A percentile compares a stretch with the other conserved stretches of the same genome.
Evolutionary conservation across 2,329 filamentous ascomycete species (phyloP).

Genomic region (Diaporthe ampelina): DNA sequence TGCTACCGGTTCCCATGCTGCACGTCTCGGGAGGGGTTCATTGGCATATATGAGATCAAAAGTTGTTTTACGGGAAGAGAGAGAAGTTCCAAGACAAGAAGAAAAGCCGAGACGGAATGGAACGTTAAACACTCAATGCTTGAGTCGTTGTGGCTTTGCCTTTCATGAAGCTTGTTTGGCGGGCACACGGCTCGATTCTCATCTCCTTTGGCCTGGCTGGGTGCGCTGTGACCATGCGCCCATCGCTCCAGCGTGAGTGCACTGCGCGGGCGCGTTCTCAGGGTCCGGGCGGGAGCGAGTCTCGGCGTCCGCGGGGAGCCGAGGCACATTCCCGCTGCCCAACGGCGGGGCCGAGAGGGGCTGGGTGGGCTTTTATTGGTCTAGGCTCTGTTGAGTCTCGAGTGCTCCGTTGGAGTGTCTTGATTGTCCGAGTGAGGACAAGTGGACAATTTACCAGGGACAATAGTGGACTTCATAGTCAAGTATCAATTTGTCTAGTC

Average conservation of each 20-base stretch:
- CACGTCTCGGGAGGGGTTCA: background rate
- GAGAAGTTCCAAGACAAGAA: background rate
- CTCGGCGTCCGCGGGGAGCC: slow-evolving; percentile 17
- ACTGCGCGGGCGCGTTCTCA: background rate
- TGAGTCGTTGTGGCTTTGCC: background rate
- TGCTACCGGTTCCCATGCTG: slow-evolving; percentile 35
- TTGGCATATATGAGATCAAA: background rate
- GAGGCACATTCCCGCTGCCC: background rate
- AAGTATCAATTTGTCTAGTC: background rate
- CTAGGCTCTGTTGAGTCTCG: slow-evolving; percentile 4
- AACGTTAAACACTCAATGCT: slow-evolving; percentile 14
- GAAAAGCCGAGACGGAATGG: slow-evolving; percentile 5
- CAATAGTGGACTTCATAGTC: background rate
- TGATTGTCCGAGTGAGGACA: background rate
- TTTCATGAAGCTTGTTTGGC: background rate
- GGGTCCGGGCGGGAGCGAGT: background rate
- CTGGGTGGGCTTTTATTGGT: background rate
- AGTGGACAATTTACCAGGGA: background rate
- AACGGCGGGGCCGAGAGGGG: slow-evolving; percentile 11
- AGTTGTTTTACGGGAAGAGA: background rate
- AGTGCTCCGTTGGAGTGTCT: background rate
- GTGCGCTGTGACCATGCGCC: too few relatives aligned
- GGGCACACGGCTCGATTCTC: background rate
- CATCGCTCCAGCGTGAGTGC: too few relatives aligned
- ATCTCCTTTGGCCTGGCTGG: background rate